A percentile compares a stretch with the other conserved stretches of the same genome.
Conservation (phyloP, 1,284 basidiomycete genomes). For the Microbotryomycetes sp. region DNA sequence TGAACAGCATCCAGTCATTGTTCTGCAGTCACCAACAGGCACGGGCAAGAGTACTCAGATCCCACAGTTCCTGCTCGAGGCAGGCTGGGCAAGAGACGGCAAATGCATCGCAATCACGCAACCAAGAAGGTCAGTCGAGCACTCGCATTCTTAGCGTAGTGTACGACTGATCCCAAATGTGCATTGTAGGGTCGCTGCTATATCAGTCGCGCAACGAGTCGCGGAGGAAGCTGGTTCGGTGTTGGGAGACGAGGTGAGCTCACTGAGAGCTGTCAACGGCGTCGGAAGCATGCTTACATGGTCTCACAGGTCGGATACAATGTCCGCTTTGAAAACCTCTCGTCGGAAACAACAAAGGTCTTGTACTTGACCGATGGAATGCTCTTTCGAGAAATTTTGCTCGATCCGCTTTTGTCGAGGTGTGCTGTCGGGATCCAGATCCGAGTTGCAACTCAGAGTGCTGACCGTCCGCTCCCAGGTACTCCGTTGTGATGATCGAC, state of each 20-base stretch:
- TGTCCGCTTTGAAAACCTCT: constrained; percentile 44
- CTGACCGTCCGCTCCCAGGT: constrained; percentile 16
- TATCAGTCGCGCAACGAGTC: constrained; percentile 43
- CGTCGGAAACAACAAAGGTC: constrained; percentile 40
- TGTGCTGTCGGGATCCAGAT: constrained; percentile 12
- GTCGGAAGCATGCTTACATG: neutral
- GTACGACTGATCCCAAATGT: neutral
- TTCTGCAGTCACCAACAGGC: constrained; percentile 92
- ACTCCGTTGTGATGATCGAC: constrained; percentile 45
- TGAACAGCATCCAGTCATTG: constrained; percentile 73
- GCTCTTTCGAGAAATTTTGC: constrained; percentile 37
- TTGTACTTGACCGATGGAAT: constrained; percentile 40
- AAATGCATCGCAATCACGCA: constrained; percentile 42
- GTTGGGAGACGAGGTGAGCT: constrained; percentile 75
- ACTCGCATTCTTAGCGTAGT: neutral
- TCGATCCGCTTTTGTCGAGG: constrained; percentile 35
- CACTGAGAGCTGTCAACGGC: neutral
- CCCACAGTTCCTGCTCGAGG: constrained; percentile 86
- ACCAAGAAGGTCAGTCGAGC: constrained; percentile 22
- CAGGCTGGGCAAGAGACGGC: constrained; percentile 48
- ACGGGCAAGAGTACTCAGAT: constrained; percentile 85
- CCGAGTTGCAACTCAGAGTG: constrained; percentile 5
- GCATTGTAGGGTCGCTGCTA: constrained; percentile 38
- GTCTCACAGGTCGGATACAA: constrained; percentile 42
- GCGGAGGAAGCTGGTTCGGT: constrained; percentile 40